phyloP scores from a whole-genome alignment of 805 yeast genomes.

The Saccharomycopsis sp. region DNA sequence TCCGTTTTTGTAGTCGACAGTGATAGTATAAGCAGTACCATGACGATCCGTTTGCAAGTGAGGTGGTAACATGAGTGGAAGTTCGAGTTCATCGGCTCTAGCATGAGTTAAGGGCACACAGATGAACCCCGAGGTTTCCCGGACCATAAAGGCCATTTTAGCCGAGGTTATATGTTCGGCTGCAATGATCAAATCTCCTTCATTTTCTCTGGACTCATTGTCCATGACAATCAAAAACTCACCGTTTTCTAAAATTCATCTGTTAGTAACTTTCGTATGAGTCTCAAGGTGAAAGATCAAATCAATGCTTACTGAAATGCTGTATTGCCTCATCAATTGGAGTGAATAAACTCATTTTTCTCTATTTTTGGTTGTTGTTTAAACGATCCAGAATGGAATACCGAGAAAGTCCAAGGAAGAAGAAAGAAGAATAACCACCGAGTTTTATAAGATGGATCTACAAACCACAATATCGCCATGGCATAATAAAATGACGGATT shows the following conservation, averaged over 20 bases:
- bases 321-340: slow-evolving; percentile 65
- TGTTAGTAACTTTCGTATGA: slow-evolving; percentile 15
- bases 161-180: slow-evolving; percentile 73
- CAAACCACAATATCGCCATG: neutral
- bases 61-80: slow-evolving; percentile 60
- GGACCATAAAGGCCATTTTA: slow-evolving; percentile 90
- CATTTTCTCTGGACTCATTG: slow-evolving; percentile 93
- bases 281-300: slow-evolving; percentile 6
- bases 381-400: neutral
- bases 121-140: slow-evolving; percentile 83
- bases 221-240: slow-evolving; percentile 94
- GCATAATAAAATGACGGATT: neutral
- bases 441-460: neutral
- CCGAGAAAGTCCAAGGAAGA: neutral
- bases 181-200: slow-evolving; percentile 94
- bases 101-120: slow-evolving; percentile 81
- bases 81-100: slow-evolving; percentile 71
- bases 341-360: slow-evolving; percentile 31
- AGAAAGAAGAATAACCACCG: neutral
- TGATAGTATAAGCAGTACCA: slow-evolving; percentile 94
- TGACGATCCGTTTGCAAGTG: slow-evolving; percentile 69
- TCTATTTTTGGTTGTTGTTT: neutral
- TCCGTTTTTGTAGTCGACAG: slow-evolving; percentile 79
- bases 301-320: slow-evolving; percentile 45
- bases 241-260: slow-evolving; percentile 41